Evolutionary conservation across 2,329 filamentous ascomycete species (phyloP).

Genomic region (Whalleya microplaca): DNA sequence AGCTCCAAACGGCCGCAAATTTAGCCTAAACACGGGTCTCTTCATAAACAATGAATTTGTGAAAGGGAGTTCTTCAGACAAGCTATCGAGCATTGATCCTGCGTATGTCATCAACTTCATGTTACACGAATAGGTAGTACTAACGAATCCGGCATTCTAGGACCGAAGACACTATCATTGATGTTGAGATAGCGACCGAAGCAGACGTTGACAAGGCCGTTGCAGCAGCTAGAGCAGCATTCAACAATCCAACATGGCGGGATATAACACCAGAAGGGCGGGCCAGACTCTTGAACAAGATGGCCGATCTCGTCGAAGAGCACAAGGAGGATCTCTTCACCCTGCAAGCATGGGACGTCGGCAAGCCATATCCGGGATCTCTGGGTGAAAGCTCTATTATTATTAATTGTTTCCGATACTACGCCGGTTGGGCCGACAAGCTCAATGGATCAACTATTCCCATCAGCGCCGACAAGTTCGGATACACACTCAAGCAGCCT

Average conservation of each 20-base stretch:
- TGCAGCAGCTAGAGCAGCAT: slow-evolving; percentile 31
- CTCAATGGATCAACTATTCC: slow-evolving; percentile 78
- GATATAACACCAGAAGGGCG: slow-evolving; percentile 69
- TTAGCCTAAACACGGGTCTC: slow-evolving; percentile 64
- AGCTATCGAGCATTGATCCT: slow-evolving; percentile 5
- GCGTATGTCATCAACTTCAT: not conserved
- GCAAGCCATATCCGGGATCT: slow-evolving; percentile 75
- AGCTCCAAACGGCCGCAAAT: slow-evolving; percentile 68
- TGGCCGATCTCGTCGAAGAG: slow-evolving; percentile 70
- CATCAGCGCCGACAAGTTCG: slow-evolving; percentile 70
- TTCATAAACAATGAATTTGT: slow-evolving; percentile 20
- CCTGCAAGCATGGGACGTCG: slow-evolving; percentile 78
- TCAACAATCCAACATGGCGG: slow-evolving; percentile 70
- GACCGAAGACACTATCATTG: slow-evolving; percentile 4
- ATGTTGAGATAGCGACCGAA: slow-evolving; percentile 1
- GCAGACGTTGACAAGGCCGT: slow-evolving; percentile 12
- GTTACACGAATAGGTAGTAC: not conserved
- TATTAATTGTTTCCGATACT: slow-evolving; percentile 66
- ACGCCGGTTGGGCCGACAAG: slow-evolving; percentile 81
- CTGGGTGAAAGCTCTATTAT: slow-evolving; percentile 55
- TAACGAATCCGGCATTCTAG: not conserved
- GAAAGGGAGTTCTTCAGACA: not conserved
- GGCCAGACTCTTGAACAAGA: slow-evolving; percentile 68
- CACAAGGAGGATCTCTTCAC: slow-evolving; percentile 56
- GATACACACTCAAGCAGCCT: slow-evolving; percentile 77